phyloP scores from a whole-genome alignment of 2,329 filamentous ascomycete genomes.

The Paecilomyces sp. region DNA sequence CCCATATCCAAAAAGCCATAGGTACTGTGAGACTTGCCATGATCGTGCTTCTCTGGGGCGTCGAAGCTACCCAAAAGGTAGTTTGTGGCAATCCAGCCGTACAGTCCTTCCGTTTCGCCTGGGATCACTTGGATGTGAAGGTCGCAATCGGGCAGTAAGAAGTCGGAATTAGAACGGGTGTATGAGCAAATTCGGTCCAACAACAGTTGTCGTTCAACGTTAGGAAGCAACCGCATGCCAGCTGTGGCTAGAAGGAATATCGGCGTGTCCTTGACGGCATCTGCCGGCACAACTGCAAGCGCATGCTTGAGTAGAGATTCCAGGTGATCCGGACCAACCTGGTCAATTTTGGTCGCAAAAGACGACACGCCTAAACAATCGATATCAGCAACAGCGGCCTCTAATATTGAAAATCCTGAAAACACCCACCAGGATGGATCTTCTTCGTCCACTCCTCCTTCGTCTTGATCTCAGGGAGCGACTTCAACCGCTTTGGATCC shows the following conservation, averaged over 20 bases:
- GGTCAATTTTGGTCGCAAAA: conserved; percentile 68
- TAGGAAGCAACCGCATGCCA: conserved; percentile 80
- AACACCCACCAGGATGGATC: conserved; percentile 66
- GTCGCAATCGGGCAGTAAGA: conserved; percentile 82
- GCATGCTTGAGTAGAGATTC: conserved; percentile 75
- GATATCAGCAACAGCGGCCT: conserved; percentile 1
- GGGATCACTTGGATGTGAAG: conserved; percentile 90
- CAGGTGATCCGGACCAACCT: conserved; percentile 76
- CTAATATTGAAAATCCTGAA: background rate
- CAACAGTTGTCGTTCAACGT: conserved; percentile 63
- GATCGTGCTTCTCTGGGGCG: conserved; percentile 62
- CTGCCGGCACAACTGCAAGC: conserved; percentile 64
- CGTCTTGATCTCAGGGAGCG: conserved; percentile 72
- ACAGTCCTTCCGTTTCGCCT: conserved; percentile 90
- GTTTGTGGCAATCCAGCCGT: conserved; percentile 96
- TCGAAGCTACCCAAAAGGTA: conserved; percentile 92
- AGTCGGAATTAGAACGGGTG: conserved; percentile 66
- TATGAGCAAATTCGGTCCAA: conserved; percentile 77
- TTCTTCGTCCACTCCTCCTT: conserved; percentile 89
- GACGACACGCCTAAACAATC: conserved; percentile 62
- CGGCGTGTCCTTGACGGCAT: conserved; percentile 75
- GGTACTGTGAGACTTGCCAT: conserved; percentile 84
- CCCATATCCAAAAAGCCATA: conserved; percentile 99
- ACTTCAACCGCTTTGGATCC: conserved; percentile 53
- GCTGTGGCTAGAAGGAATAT: conserved; percentile 94